phyloP scores from a whole-genome alignment of 108 stramenopile genomes.

The Pinguiococcus pyrenoidosus region DNA sequence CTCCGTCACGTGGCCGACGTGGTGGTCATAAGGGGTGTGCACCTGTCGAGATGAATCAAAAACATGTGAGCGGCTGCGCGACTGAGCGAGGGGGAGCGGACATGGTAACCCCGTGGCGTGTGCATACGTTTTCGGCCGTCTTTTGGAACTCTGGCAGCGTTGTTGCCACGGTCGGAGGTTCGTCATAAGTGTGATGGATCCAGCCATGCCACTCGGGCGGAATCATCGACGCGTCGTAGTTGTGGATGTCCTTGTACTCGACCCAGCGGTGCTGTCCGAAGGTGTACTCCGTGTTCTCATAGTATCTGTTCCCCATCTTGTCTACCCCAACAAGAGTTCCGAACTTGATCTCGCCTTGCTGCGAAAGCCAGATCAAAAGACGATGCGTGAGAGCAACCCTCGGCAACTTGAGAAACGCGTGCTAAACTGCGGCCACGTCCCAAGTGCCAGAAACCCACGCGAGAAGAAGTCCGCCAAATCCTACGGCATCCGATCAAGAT shows the following conservation, averaged over 20 bases:
- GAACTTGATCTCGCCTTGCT: slow-evolving; percentile 56
- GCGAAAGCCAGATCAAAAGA: not conserved
- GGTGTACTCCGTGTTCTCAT: slow-evolving; percentile 83
- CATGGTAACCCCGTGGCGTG: not conserved
- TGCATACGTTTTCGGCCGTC: slow-evolving; percentile 4
- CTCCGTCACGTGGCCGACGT: slow-evolving; percentile 60
- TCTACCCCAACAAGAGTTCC: slow-evolving; percentile 86
- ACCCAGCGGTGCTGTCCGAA: slow-evolving; percentile 89
- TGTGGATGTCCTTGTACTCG: slow-evolving; percentile 78
- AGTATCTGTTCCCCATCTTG: slow-evolving; percentile 79
- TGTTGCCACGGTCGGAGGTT: slow-evolving; percentile 46
- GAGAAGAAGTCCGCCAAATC: no score
- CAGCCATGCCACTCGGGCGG: slow-evolving; percentile 88
- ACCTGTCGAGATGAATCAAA: no score
- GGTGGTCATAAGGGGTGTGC: no score
- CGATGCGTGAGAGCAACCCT: not conserved
- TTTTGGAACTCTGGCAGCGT: slow-evolving; percentile 28
- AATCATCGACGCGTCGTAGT: slow-evolving; percentile 74
- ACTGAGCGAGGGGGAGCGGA: not conserved
- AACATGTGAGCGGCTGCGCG: slow-evolving; percentile 2
- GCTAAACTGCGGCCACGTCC: no score
- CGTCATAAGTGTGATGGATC: slow-evolving; percentile 78
- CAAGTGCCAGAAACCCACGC: no score
- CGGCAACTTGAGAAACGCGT: not conserved
- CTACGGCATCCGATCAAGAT: no score